A percentile compares a stretch with the other conserved stretches of the same genome.
Evolutionary conservation across 192 early-diverging fungal genomes (phyloP).

Genomic region (Nowakowskiella sp.): DNA sequence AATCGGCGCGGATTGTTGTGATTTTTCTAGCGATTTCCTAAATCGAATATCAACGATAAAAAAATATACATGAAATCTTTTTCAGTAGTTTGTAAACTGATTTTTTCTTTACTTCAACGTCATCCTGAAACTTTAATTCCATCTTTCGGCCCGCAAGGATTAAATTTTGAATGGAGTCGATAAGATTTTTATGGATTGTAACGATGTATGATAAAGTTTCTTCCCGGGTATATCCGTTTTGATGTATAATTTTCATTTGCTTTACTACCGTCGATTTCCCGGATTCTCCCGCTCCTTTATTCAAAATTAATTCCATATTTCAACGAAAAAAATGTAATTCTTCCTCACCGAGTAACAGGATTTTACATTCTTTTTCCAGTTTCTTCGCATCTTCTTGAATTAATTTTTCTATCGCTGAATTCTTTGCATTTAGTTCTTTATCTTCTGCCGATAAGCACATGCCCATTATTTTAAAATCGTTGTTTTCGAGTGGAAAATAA

Average conservation of each 20-base stretch:
- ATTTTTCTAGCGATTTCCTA: slow-evolving; percentile 14
- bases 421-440: slow-evolving; percentile 37
- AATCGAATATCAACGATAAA: slow-evolving; percentile 8
- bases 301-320: slow-evolving; percentile 1
- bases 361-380: slow-evolving; percentile 65
- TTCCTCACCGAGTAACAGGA: slow-evolving; percentile 55
- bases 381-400: slow-evolving; percentile 53
- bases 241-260: slow-evolving; percentile 97
- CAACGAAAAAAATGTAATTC: not conserved
- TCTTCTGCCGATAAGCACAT: slow-evolving; percentile 60
- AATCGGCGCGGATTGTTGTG: slow-evolving; percentile 25
- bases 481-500: too few relatives aligned
- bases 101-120: slow-evolving; percentile 1
- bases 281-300: slow-evolving; percentile 78
- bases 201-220: slow-evolving; percentile 66
- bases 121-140: slow-evolving; percentile 16
- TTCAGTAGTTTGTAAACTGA: slow-evolving; percentile 9
- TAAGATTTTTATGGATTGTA: slow-evolving; percentile 78
- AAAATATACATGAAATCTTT: slow-evolving; percentile 12
- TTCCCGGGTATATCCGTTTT: slow-evolving; percentile 77
- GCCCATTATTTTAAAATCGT: too few relatives aligned
- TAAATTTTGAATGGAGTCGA: slow-evolving; percentile 75
- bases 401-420: slow-evolving; percentile 49
- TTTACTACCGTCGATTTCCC: slow-evolving; percentile 95
- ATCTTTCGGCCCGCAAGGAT: slow-evolving; percentile 60